phyloP scores from a whole-genome alignment of 257 asterid genomes.

The Petrea volubilis region DNA sequence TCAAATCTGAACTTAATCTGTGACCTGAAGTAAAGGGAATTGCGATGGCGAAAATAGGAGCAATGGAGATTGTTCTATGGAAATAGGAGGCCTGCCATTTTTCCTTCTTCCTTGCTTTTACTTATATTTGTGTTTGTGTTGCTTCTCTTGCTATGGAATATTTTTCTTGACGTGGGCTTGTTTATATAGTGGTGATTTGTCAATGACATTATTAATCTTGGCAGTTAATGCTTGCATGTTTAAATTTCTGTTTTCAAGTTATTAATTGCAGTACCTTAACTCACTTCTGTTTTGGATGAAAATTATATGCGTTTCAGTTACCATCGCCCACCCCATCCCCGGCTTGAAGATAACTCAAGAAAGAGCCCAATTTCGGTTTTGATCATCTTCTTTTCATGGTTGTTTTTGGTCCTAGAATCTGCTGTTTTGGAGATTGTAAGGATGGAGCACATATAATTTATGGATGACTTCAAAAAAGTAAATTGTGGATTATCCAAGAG shows the following conservation, averaged over 20 bases:
- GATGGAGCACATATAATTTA: too few relatives aligned
- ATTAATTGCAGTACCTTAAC: too few relatives aligned
- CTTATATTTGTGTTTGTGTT: neutral
- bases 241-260: neutral
- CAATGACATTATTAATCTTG: neutral
- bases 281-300: too few relatives aligned
- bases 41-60: conserved; percentile 2
- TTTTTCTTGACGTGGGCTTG: neutral
- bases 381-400: neutral
- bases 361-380: too few relatives aligned
- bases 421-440: neutral
- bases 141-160: neutral
- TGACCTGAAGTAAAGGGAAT: conserved; percentile 6
- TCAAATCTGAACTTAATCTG: neutral
- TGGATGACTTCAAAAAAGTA: too few relatives aligned
- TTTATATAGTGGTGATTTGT: conserved; percentile 24
- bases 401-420: neutral
- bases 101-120: neutral
- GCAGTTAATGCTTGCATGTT: neutral
- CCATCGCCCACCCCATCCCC: neutral
- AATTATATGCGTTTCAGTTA: too few relatives aligned
- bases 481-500: too few relatives aligned
- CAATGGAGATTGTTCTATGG: neutral
- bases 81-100: neutral
- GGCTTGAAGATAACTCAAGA: neutral